These are phyloP conservation scores for Cardiosporidium cionae DNA, from an alignment of 169 alveolate species.

Conservation along the genomic window DNA sequence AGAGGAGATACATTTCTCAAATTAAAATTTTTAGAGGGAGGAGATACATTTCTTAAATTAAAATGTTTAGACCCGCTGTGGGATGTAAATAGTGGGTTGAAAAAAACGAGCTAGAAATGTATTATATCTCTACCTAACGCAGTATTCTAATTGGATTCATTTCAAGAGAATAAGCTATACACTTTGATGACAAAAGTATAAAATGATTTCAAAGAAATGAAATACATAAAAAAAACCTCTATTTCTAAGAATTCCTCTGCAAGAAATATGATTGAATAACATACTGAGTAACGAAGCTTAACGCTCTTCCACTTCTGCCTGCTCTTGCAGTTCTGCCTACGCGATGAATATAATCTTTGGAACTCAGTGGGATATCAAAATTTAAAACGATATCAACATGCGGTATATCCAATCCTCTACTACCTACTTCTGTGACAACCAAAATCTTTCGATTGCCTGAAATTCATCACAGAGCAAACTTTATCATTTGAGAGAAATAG, in stretches of 20 bases:
- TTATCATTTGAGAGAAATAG: too few relatives aligned
- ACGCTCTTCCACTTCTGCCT: conserved; percentile 93
- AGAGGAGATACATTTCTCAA: too few relatives aligned
- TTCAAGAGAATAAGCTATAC: too few relatives aligned
- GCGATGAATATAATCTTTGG: conserved; percentile 89
- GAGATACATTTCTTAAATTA: too few relatives aligned
- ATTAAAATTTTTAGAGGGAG: too few relatives aligned
- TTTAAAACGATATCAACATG: conserved; percentile 90
- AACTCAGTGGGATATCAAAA: conserved; percentile 85
- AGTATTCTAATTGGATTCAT: too few relatives aligned
- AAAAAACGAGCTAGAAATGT: too few relatives aligned
- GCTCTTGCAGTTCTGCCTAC: conserved; percentile 99
- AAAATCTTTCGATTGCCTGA: conserved; percentile 53
- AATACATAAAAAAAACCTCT: not conserved
- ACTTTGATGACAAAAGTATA: too few relatives aligned
- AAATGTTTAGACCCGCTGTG: too few relatives aligned
- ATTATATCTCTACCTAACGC: too few relatives aligned
- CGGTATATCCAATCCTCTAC: conserved; percentile 96
- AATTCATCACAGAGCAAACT: not conserved
- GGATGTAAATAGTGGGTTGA: too few relatives aligned
- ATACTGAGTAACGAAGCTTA: conserved; percentile 89
- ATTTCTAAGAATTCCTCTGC: conserved; percentile 1
- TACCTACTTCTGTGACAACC: conserved; percentile 96
- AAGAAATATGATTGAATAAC: conserved; percentile 30
- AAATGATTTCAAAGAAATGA: too few relatives aligned